Evolutionary conservation across 2,329 filamentous ascomycete genomes (phyloP), one percentile per base, ranked within the genome.

Genomic region (Paecilomyces sp.): DNA sequence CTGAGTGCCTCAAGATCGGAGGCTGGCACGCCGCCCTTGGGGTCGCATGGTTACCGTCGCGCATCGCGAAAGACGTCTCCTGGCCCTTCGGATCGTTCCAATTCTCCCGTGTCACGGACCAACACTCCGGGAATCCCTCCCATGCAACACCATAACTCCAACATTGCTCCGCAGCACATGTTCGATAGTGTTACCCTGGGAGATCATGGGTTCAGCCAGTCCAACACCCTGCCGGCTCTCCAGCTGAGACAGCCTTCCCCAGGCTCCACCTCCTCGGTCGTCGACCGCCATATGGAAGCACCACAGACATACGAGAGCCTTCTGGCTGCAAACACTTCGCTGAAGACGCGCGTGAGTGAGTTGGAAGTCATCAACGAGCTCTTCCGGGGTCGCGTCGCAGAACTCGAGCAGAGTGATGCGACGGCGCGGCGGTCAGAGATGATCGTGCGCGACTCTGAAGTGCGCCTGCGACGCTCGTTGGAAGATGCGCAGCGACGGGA

Each of bases 331-430:
- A 96, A 96, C 73, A 90, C 90, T 4, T 88, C 87, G 56, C 82
- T 97, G n/a, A 96, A 95, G 78, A 99, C 94, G 0, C 88, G 94
- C 51, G 93, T 99, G 34, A 94, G 88, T 67, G 94, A 99, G 74
- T 83, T 99, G 25, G 94, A 99, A 72, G 85, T 99, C 57, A 97
- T 99, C 79, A 97, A 92, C 68, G 89, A 90, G 70, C 80, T 92
- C 53, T 92, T 91, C 74, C 83, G 88, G 56, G 88, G 88, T 41
- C 85, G 88, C 11, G 86, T 97, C 50, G 75, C 86, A 72, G 82
- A 94, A 71, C 81, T 94, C 12, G 91, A 95, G 71, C 85, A 87
- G 65, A 88, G 88, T 69, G 90, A 93, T 70, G 84, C 84, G 55
- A 86, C 83, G 55, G 85, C 88, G 57, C 78, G 87, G 70, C 77